Evolutionary conservation across 345 rosid species (phyloP).

Genomic region (Erucastrum elatum): DNA sequence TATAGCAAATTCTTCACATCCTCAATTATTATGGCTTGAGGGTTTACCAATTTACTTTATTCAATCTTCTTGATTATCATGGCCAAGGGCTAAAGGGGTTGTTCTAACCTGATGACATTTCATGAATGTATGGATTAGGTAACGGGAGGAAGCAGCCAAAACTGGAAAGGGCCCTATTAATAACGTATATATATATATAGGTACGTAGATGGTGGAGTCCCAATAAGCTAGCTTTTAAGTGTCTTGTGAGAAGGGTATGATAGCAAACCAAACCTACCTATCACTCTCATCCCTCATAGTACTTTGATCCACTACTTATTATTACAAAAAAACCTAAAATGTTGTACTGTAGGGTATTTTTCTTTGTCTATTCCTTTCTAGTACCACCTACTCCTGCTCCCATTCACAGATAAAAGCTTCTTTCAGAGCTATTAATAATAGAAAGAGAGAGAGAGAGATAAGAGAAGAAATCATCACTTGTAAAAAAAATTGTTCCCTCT

Average conservation of each 20-base stretch:
- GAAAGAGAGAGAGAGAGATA: neutral
- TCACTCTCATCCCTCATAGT: slow-evolving; percentile 33
- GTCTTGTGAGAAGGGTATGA: slow-evolving; percentile 32
- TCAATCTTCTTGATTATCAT: neutral
- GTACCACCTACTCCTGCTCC: slow-evolving; percentile 41
- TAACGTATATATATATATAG: neutral
- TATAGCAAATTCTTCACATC: neutral
- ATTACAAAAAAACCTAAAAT: slow-evolving; percentile 10
- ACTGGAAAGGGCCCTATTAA: slow-evolving; percentile 13
- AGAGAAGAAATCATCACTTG: slow-evolving; percentile 26
- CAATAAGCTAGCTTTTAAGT: slow-evolving; percentile 38
- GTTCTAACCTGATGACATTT: neutral
- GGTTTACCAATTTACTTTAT: neutral
- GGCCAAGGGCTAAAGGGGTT: neutral
- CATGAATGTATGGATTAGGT: neutral
- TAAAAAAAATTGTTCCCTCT: neutral
- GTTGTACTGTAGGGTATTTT: slow-evolving; percentile 21
- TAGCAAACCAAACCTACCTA: slow-evolving; percentile 42
- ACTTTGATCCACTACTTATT: slow-evolving; percentile 36
- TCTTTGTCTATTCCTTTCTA: slow-evolving; percentile 40
- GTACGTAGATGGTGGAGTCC: slow-evolving; percentile 32
- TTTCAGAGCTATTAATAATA: slow-evolving; percentile 5
- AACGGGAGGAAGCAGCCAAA: slow-evolving; percentile 22
- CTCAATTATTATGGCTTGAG: neutral
- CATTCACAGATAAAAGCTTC: slow-evolving; percentile 17